phyloP scores from a whole-genome alignment of 2,329 filamentous ascomycete genomes.

The Pleoardoris graminearum region DNA sequence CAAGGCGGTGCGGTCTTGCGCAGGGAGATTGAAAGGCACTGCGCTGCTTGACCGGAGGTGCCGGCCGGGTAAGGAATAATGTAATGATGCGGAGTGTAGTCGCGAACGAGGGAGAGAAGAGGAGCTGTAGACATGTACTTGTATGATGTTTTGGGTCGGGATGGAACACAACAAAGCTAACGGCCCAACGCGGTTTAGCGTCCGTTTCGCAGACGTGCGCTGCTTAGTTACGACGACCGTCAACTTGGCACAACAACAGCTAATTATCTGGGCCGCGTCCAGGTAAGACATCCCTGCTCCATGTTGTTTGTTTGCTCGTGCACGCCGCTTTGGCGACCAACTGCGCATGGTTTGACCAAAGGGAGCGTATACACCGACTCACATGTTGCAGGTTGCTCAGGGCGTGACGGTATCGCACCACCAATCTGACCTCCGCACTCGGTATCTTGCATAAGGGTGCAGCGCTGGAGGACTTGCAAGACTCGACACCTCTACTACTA shows the following conservation, averaged over 20 bases:
- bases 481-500: background rate
- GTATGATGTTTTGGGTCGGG: constrained; percentile 33
- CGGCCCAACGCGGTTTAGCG: constrained; percentile 14
- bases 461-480: constrained; percentile 1
- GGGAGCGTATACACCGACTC: background rate
- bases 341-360: background rate
- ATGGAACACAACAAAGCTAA: constrained; percentile 19
- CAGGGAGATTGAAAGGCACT: constrained; percentile 27
- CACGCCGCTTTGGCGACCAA: constrained; percentile 1
- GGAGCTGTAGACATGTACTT: constrained; percentile 29
- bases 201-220: constrained; percentile 24
- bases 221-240: no score
- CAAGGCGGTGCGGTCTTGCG: constrained; percentile 17
- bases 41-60: constrained; percentile 21
- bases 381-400: constrained; percentile 2
- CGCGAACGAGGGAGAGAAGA: constrained; percentile 31
- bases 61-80: constrained; percentile 36
- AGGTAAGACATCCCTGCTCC: constrained; percentile 24
- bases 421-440: background rate
- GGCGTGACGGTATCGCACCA: constrained; percentile 1
- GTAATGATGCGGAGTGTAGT: constrained; percentile 40
- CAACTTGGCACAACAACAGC: constrained; percentile 31
- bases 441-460: constrained; percentile 1
- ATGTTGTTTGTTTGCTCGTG: constrained; percentile 18
- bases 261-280: constrained; percentile 15